Base-by-base conservation (phyloP, 192 early-diverging fungal genomes). In the Coemansia sp. region DNA sequence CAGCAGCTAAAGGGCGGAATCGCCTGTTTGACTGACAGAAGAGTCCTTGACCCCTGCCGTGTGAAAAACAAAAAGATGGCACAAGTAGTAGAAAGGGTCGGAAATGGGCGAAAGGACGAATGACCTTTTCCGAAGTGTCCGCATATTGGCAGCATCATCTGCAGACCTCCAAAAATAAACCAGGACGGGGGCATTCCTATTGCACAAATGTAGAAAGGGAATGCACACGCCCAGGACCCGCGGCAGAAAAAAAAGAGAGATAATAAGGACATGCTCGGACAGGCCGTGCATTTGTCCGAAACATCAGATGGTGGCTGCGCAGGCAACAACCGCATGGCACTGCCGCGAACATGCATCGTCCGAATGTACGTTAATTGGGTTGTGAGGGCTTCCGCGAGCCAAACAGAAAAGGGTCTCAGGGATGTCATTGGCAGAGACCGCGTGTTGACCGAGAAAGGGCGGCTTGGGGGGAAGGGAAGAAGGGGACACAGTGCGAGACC, bases 391-490 rank as follows among this genome's bases (percentile, higher is more conserved):
- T 44, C 28, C 28, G 26, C 54, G 54, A 32, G 54, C 54, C 54
- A 56, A 28, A 10, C 28, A 56, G 19, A 56, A n/a, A 21, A 56
- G 54, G 54, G 54, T 56, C 54, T 31, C 28, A 32, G n/a, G 8
- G 27, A 56, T 32, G 32, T 32, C 28, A 56, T 32, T 56, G 54
- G 27, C n/a, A 56, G 22, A 28, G 54, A 56, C 54, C 54, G 54
- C 54, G 32, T 34, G 54, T 26, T 12, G 25, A 14, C 54, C 54
- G 28, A n/a, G 32, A 27, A 56, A 56, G 32, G 0, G 38, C 14
- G 14, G 38, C 38, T 44, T 44, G 38, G 38, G 38, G n/a, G 32
- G 31, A 32, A 34, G 32, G 38, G 38, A 44, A 44, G 38, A 30
- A 6, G 28, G 6, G 6, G 6, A 30, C 38, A 16, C 38, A 16